Conservation (phyloP, 1,284 basidiomycete genomes). For the Puccinia polysora region DNA sequence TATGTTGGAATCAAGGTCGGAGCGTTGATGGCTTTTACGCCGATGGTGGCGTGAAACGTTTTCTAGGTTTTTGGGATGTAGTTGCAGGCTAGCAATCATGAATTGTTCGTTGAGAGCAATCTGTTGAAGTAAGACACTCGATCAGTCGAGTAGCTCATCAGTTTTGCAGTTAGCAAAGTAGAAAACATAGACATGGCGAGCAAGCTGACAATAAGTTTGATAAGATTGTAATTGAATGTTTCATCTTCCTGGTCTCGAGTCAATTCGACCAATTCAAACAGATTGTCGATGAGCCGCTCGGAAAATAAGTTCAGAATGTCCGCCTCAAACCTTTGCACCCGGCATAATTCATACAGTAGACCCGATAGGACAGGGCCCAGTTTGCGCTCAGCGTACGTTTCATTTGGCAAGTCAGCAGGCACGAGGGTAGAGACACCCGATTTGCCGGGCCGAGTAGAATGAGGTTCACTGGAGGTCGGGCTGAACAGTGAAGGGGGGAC, state of each 20-base stretch:
- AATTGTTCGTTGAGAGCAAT: slow-evolving; percentile 91
- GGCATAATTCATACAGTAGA: slow-evolving; percentile 81
- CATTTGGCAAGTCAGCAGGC: slow-evolving; percentile 11
- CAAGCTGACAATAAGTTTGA: slow-evolving; percentile 71
- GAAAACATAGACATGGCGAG: not conserved
- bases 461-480: not conserved
- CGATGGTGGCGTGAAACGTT: slow-evolving; percentile 1
- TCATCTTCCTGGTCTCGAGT: slow-evolving; percentile 84
- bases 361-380: slow-evolving; percentile 26
- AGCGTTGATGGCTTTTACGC: not conserved
- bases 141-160: slow-evolving; percentile 14
- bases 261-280: slow-evolving; percentile 90
- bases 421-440: not conserved
- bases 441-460: not conserved
- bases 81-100: slow-evolving; percentile 68
- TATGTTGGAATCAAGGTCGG: slow-evolving; percentile 59
- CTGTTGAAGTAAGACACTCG: slow-evolving; percentile 10
- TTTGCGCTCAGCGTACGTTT: slow-evolving; percentile 28
- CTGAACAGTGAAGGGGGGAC: slow-evolving; percentile 13
- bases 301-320: slow-evolving; percentile 67
- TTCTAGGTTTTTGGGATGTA: slow-evolving; percentile 35
- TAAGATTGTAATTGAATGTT: slow-evolving; percentile 84
- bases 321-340: slow-evolving; percentile 73
- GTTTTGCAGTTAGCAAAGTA: too few species aligned
- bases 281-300: slow-evolving; percentile 76